Evolutionary conservation across 352 stramenopile species (phyloP).

Genomic region (Aphanomyces astaci): DNA sequence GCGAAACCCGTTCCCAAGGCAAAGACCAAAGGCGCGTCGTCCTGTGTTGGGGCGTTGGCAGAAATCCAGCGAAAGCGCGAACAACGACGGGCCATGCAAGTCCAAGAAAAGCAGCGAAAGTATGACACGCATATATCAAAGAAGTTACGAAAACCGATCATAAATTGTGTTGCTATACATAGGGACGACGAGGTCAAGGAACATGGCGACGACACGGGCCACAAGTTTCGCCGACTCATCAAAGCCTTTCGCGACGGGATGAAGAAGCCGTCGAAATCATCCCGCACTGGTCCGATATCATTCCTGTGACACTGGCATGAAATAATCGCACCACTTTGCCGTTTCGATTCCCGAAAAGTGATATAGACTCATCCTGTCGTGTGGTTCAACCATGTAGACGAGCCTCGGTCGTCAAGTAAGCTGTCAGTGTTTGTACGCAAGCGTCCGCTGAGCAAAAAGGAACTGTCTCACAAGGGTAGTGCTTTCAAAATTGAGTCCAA

Average conservation of each 20-base stretch:
- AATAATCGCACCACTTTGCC: no score
- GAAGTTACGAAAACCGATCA: no score
- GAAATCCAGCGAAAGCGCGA: conserved; percentile 70
- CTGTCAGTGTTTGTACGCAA: conserved; percentile 66
- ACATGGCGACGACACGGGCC: conserved; percentile 60
- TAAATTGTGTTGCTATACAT: background rate
- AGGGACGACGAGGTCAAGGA: conserved; percentile 38
- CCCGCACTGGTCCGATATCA: no score
- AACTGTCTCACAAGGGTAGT: conserved; percentile 46
- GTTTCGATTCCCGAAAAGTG: no score
- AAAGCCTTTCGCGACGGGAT: conserved; percentile 38
- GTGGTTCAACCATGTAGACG: background rate
- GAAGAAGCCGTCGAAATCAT: background rate
- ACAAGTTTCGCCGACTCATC: conserved; percentile 69
- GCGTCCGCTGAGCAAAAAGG: conserved; percentile 53
- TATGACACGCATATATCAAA: conserved; percentile 20
- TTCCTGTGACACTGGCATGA: no score
- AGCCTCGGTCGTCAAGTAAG: conserved; percentile 23
- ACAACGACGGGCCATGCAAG: conserved; percentile 43
- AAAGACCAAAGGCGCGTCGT: conserved; percentile 27
- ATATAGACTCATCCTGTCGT: no score
- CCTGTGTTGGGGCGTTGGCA: conserved; percentile 38
- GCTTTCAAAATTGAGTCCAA: no score
- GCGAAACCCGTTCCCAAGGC: background rate
- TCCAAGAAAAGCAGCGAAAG: conserved; percentile 60